Evolutionary conservation across 305 asterid species (phyloP).

Genomic region (Caryopteris hybrid): DNA sequence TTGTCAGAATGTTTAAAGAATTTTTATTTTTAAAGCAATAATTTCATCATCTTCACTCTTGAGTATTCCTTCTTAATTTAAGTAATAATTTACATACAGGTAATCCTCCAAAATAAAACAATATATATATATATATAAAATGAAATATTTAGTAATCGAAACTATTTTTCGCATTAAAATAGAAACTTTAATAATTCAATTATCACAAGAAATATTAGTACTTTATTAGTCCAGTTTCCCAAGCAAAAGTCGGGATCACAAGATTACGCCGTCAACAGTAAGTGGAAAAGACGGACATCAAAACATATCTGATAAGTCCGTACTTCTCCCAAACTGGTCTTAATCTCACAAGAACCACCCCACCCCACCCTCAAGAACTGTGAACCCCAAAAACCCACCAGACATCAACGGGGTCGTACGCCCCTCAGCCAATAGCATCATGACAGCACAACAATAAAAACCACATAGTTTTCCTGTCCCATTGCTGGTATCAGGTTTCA

Average conservation of each 20-base stretch:
- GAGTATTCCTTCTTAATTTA: too few species aligned
- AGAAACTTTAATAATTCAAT: too few species aligned
- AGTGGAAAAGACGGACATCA: background rate
- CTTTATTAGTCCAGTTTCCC: too few species aligned
- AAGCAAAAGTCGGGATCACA: background rate
- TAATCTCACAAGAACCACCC: background rate
- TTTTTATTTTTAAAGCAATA: too few species aligned
- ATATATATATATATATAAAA: too few species aligned
- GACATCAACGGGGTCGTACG: conserved; percentile 12
- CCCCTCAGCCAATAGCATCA: conserved; percentile 23
- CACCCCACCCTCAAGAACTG: conserved; percentile 15
- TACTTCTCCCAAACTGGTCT: background rate
- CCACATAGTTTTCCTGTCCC: conserved; percentile 17
- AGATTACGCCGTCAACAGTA: conserved; percentile 5
- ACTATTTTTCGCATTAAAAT: too few species aligned
- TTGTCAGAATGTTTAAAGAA: too few species aligned
- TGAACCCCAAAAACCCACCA: conserved; percentile 20
- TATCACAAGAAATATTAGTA: background rate
- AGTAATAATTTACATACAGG: too few species aligned
- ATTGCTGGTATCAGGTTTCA: conserved; percentile 29
- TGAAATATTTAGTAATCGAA: too few species aligned
- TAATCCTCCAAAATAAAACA: too few species aligned
- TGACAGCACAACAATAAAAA: conserved; percentile 47
- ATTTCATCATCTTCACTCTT: too few species aligned
- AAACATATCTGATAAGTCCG: background rate